Base-by-base conservation (phyloP, 2,329 filamentous ascomycete genomes). In the Ceratocystis variospora region DNA sequence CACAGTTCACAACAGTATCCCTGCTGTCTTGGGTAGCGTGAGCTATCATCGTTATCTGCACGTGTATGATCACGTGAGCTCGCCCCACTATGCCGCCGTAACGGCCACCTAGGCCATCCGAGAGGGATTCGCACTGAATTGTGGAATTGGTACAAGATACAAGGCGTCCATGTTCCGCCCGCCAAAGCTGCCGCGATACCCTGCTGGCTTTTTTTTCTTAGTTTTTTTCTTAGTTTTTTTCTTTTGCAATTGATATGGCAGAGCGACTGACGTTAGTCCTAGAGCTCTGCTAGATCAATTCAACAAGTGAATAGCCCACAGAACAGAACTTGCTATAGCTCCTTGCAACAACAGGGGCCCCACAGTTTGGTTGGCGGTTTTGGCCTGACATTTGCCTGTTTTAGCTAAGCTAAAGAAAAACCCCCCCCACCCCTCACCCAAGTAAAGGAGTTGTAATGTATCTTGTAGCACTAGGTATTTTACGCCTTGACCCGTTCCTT, bases 21-120 rank as follows among this genome's bases (percentile, higher is more conserved):
- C 37, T 37, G 10, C 3, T 12, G 37, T 12, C 3, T 12, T 41
- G 10, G 12, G 10, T 41, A 41, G 37, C 10, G 10, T 10, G 33
- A 37, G 33, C 33, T 37, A 37, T 37, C 33, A 3, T 12, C 10
- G n/a, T 28, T 31, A n/a, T 12, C 25, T 25, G 7, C 64, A 65
- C 64, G 64, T 65, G 64, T 37, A 2, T 3, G 1, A 3, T 25
- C 65, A 62, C 61, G 65, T 62, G 61, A 31, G 0, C 1, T 0
- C 5, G 45, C 25, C 65, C 61, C 65, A 59, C 62, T 61, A 37
- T 48, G 31, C 31, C 17, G n/a, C 17, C 53, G 65, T 66, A 55
- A 66, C 61, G 65, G 65, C 65, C 65, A 66, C 65, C 65, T 66
- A 66, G 65, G 59, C 65, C 65, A 63, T 63, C 59, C 55, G 7